Conservation (phyloP, 805 yeast species). For the Saccharomycopsis lassenensis region DNA sequence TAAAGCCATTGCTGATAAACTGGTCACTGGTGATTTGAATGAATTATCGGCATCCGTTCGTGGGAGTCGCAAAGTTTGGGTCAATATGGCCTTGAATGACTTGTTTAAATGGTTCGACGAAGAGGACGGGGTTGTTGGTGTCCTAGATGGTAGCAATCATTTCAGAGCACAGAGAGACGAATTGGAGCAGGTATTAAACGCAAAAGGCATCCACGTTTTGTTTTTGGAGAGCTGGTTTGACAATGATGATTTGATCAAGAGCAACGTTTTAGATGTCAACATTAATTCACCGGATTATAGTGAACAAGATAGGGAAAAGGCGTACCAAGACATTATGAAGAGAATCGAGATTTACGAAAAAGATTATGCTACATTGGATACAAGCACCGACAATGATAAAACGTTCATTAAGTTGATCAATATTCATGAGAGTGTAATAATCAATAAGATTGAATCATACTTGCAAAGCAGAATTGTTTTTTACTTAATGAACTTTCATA, state of each 20-base stretch:
- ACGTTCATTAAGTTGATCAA: slow-evolving; percentile 85
- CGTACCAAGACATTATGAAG: slow-evolving; percentile 58
- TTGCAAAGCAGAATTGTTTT: slow-evolving; percentile 88
- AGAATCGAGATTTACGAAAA: slow-evolving; percentile 67
- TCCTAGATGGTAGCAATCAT: slow-evolving; percentile 87
- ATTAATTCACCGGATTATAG: slow-evolving; percentile 77
- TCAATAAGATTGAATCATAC: slow-evolving; percentile 80
- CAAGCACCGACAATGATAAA: slow-evolving; percentile 44
- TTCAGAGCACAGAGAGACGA: slow-evolving; percentile 60
- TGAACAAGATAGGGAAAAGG: slow-evolving; percentile 57
- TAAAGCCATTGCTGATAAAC: slow-evolving; percentile 44
- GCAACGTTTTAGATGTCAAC: slow-evolving; percentile 78
- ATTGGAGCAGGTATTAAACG: slow-evolving; percentile 50
- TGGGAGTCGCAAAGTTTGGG: slow-evolving; percentile 21
- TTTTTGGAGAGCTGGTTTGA: slow-evolving; percentile 90
- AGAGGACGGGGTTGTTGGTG: slow-evolving; percentile 80
- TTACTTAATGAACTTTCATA: slow-evolving; percentile 91
- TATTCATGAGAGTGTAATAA: slow-evolving; percentile 77
- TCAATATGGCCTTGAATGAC: slow-evolving; percentile 59
- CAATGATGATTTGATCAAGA: slow-evolving; percentile 63
- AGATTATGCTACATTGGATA: slow-evolving; percentile 66
- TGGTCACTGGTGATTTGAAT: slow-evolving; percentile 61
- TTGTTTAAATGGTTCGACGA: slow-evolving; percentile 80
- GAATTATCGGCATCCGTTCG: slow-evolving; percentile 47
- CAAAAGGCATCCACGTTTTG: slow-evolving; percentile 71